These are phyloP conservation scores for Rheum nobile DNA, from an alignment of 148 eudicot genomes.

Conservation along the genomic window DNA sequence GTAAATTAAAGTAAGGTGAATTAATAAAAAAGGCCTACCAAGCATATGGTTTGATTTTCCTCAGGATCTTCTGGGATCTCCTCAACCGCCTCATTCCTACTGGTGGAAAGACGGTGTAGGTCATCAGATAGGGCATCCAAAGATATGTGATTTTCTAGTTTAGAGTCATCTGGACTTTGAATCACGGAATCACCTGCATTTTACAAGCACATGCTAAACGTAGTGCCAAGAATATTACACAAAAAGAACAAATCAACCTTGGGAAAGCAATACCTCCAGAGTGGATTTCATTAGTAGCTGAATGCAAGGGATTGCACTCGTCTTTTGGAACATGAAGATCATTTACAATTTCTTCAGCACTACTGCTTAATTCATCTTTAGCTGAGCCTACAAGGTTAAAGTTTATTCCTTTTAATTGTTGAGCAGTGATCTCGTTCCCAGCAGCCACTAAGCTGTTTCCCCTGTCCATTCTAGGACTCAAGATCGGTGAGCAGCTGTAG, in stretches of 20 bases:
- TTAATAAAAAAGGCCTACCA: slow-evolving; percentile 23
- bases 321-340: slow-evolving; percentile 6
- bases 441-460: slow-evolving; percentile 23
- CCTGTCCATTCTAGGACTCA: slow-evolving; percentile 48
- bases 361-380: slow-evolving; percentile 14
- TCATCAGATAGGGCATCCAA: slow-evolving; percentile 20
- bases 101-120: slow-evolving; percentile 14
- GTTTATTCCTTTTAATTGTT: slow-evolving; percentile 14
- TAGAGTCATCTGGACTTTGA: slow-evolving; percentile 19
- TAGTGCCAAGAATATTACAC: background rate
- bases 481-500: slow-evolving; percentile 42
- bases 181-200: slow-evolving; percentile 25
- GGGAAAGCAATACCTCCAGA: background rate
- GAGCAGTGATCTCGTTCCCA: slow-evolving; percentile 15
- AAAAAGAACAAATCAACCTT: background rate
- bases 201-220: background rate
- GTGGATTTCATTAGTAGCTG: background rate
- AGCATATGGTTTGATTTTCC: slow-evolving; percentile 15
- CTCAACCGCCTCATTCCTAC: slow-evolving; percentile 15
- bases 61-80: slow-evolving; percentile 18
- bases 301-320: background rate
- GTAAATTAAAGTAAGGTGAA: background rate
- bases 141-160: slow-evolving; percentile 18
- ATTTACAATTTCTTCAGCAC: slow-evolving; percentile 17
- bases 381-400: slow-evolving; percentile 15